These are phyloP conservation scores for Stemphylium vesicarium DNA, from an alignment of 2,329 filamentous ascomycete genomes.

Conservation along the genomic window DNA sequence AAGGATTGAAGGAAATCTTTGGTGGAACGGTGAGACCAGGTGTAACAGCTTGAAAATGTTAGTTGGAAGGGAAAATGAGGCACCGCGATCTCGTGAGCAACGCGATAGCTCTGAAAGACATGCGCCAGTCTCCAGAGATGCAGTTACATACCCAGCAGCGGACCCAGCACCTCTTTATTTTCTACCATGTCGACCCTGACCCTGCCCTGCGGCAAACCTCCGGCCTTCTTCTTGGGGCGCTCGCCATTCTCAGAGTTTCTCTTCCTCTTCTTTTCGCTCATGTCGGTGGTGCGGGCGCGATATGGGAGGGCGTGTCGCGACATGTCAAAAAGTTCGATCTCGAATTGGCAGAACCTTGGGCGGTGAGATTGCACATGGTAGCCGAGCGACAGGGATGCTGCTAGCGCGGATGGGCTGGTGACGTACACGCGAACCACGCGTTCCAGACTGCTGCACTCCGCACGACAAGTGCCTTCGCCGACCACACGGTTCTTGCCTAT, in stretches of 20 bases:
- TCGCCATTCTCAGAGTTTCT: constrained; percentile 38
- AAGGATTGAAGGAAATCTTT: constrained; percentile 57
- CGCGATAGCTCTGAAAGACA: neutral
- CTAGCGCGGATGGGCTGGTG: constrained; percentile 8
- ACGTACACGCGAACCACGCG: constrained; percentile 25
- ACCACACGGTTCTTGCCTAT: constrained; percentile 1
- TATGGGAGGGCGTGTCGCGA: constrained; percentile 14
- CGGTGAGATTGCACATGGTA: constrained; percentile 17
- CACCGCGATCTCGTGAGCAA: neutral
- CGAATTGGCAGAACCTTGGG: constrained; percentile 29
- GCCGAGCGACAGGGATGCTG: constrained; percentile 12
- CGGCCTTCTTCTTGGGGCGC: constrained; percentile 54
- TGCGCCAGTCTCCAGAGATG: neutral
- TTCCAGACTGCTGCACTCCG: constrained; percentile 4
- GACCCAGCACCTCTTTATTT: constrained; percentile 56
- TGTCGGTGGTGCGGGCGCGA: constrained; percentile 24
- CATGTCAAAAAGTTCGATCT: constrained; percentile 34
- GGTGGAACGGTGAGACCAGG: constrained; percentile 52
- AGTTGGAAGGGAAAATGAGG: neutral
- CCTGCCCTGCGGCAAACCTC: constrained; percentile 46
- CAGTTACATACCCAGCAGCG: constrained; percentile 56
- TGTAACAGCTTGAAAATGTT: constrained; percentile 42
- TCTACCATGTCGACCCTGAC: constrained; percentile 56
- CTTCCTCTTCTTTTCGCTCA: constrained; percentile 50
- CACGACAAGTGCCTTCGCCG: constrained; percentile 1